Percentiles rank a stretch among this genome's conserved stretches.
Conservation (phyloP, 768 basidiomycete species). For the Boletus reticuloceps region DNA sequence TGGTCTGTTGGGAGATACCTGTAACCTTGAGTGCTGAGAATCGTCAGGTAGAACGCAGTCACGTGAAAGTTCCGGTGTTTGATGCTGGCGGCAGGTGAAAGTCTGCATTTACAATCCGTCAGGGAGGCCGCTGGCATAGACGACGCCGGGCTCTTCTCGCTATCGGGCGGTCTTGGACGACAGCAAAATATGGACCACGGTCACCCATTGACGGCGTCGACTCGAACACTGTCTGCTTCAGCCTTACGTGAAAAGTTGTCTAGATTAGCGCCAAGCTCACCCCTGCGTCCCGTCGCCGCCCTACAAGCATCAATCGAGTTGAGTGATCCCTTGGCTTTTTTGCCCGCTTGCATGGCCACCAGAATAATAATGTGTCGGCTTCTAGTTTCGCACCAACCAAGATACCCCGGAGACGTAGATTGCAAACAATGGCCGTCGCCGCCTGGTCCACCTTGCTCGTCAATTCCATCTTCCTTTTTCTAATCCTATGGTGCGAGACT, state of each 20-base stretch:
- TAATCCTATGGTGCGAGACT: constrained; percentile 71
- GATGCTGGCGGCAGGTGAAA: too few species aligned
- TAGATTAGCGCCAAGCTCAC: constrained; percentile 51
- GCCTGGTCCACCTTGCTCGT: constrained; percentile 83
- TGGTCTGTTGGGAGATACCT: too few species aligned
- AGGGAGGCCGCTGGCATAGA: not conserved
- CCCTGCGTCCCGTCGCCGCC: constrained; percentile 59
- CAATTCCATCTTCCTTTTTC: constrained; percentile 61
- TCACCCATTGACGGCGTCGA: constrained; percentile 34
- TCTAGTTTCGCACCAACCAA: constrained; percentile 79
- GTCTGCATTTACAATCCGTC: not conserved
- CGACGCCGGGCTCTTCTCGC: not conserved
- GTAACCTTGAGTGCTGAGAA: too few species aligned
- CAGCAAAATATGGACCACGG: constrained; percentile 32
- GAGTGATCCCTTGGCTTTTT: constrained; percentile 23
- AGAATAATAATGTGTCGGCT: constrained; percentile 1
- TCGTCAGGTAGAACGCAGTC: too few species aligned
- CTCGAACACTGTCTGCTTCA: constrained; percentile 56
- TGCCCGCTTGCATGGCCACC: not conserved
- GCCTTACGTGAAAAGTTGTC: constrained; percentile 62
- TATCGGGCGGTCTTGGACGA: not conserved
- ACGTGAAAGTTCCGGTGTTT: too few species aligned
- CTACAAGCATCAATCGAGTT: constrained; percentile 76
- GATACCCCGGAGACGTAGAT: constrained; percentile 79
- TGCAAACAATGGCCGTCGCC: constrained; percentile 90